Base-by-base conservation (phyloP, 1,284 basidiomycete genomes). In the Trichosporon sp. region DNA sequence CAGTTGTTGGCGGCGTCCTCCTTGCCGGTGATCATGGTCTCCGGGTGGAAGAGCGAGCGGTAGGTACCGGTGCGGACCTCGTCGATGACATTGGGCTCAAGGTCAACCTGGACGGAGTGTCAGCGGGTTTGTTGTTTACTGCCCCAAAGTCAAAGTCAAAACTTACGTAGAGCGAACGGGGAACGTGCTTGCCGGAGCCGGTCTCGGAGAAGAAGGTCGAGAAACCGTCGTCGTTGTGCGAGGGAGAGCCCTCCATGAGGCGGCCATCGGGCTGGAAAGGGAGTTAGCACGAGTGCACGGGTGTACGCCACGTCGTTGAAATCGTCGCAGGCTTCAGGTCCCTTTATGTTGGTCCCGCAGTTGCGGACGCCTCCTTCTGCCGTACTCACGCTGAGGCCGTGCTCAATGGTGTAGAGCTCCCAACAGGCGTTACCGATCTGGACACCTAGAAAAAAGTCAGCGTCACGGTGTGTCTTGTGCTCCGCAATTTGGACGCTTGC, bases 1-100 rank as follows among this genome's bases (percentile, higher is more conserved):
- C 93, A 99, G 86, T 99, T 99, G 89, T 98, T 99, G 76, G 96
- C 96, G 70, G 96, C 96, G 82, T 99, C 97, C 88, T 99, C 97
- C 88, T 99, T 99, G 78, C 97, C 97, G 72, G 92, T 94, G 85
- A 99, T 93, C 88, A 99, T 91, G 74, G 95, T 97, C 88, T 99
- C 97, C 11, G 97, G 97, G 87, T 99, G 97, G 89, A 99, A 99
- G 67, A 99, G 90, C 75, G 90, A 91, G 81, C 93, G 90, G 87
- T 98, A 99, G 71, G 91, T 90, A 77, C 97, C 97, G 70, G 90
- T 93, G 86, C 94, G 93, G 82, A 99, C 95, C 81, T 96, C 95
- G 81, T 98, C 96, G 82, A 98, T 91, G 75, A 91, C 96, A 82
- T 95, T 93, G 70, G 96, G 96, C 86, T 98, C 96, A 75, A 98